Evolutionary conservation across 2,329 filamentous ascomycete species (phyloP).

Genomic region (Phialophora macrospora): DNA sequence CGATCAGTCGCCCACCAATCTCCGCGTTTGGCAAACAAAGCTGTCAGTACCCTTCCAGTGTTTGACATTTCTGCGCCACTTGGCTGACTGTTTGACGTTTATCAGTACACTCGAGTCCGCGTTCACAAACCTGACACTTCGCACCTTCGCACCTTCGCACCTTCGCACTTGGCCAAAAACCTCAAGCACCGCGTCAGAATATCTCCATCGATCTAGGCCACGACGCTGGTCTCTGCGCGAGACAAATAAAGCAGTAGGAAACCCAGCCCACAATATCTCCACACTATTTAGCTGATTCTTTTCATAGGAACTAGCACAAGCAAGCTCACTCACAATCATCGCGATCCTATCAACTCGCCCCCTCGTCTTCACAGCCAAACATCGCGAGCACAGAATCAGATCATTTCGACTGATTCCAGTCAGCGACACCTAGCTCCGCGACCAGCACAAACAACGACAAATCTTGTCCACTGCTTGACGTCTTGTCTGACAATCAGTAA

Average conservation of each 20-base stretch:
- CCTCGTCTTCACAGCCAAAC: neutral
- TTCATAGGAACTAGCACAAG: neutral
- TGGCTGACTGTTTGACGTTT: neutral
- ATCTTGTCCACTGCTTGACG: neutral
- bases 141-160: too few relatives aligned
- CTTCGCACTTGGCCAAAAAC: neutral
- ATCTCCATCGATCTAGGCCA: neutral
- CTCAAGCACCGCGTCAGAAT: neutral
- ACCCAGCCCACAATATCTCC: too few relatives aligned
- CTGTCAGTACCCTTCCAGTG: neutral
- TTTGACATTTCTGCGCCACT: neutral
- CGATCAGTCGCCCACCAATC: neutral
- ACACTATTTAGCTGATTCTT: neutral
- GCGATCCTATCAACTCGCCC: too few relatives aligned
- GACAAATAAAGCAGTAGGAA: neutral
- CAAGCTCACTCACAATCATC: neutral
- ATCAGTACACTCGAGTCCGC: neutral
- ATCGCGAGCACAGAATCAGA: neutral
- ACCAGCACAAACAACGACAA: neutral
- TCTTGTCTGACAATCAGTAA: neutral
- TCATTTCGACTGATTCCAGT: neutral
- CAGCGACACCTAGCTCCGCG: neutral
- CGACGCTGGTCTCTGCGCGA: neutral
- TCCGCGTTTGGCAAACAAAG: neutral
- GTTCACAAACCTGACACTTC: neutral